Conservation (phyloP, 352 stramenopile genomes). For the Chrysophaeum taylorii region DNA sequence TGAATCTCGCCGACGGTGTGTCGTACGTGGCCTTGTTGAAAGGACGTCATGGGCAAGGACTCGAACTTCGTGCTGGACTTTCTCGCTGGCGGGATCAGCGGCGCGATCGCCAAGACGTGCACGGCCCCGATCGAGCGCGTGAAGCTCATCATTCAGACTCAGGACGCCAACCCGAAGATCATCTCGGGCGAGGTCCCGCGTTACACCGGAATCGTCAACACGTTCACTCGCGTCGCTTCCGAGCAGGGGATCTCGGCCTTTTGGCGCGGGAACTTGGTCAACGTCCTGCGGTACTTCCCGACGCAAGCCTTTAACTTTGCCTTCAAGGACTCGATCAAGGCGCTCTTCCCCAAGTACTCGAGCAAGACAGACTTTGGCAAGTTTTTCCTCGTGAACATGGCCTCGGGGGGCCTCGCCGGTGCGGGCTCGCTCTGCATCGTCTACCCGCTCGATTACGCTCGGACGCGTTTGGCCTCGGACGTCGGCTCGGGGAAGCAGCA, state of each 20-base stretch:
- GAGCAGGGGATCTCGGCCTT: slow-evolving; percentile 71
- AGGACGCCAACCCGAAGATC: slow-evolving; percentile 71
- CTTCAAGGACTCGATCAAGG: slow-evolving; percentile 78
- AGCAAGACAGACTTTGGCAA: slow-evolving; percentile 92
- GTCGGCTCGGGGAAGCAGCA: slow-evolving; percentile 91
- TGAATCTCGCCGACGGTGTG: no score
- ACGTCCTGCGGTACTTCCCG: slow-evolving; percentile 74
- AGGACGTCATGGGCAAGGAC: no score
- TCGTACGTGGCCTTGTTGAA: no score
- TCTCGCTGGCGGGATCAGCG: slow-evolving; percentile 31
- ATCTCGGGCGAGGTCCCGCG: slow-evolving; percentile 65
- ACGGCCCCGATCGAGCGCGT: slow-evolving; percentile 70
- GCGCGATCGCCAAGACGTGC: slow-evolving; percentile 61
- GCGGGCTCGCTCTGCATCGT: slow-evolving; percentile 84
- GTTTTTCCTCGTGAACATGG: slow-evolving; percentile 97
- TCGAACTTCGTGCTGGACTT: slow-evolving; percentile 21
- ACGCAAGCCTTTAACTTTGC: slow-evolving; percentile 80
- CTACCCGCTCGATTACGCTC: slow-evolving; percentile 94
- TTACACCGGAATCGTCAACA: slow-evolving; percentile 73
- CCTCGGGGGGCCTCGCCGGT: slow-evolving; percentile 88
- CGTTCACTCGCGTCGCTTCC: slow-evolving; percentile 61
- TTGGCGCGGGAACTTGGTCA: slow-evolving; percentile 74
- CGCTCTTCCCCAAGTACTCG: slow-evolving; percentile 64
- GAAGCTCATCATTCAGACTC: slow-evolving; percentile 71
- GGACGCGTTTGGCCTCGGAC: slow-evolving; percentile 95